A percentile compares a stretch with the other conserved stretches of the same genome.
Evolutionary conservation across 305 asterid species (phyloP).

Genomic region (Rubia tinctorum): DNA sequence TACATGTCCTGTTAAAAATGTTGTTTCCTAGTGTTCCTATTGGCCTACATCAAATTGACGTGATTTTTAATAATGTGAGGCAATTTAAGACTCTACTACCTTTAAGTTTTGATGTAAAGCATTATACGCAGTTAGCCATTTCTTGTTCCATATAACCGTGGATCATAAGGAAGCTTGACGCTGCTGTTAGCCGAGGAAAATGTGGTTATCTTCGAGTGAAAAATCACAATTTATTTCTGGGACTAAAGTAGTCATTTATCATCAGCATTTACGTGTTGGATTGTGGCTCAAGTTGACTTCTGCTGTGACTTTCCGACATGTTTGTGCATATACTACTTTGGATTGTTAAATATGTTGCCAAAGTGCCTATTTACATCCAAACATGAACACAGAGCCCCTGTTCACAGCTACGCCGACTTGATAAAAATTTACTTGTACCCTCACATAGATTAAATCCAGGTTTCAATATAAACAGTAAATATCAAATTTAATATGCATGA

Average conservation of each 20-base stretch:
- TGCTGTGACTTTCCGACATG: not conserved
- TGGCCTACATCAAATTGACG: not conserved
- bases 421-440: not conserved
- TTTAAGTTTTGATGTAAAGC: not conserved
- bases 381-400: not conserved
- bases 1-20: not conserved
- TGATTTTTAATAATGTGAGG: not conserved
- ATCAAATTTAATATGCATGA: conserved; percentile 2
- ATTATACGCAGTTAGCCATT: not conserved
- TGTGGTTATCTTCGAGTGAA: not conserved
- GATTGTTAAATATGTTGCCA: not conserved
- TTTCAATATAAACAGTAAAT: not conserved
- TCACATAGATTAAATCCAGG: not conserved
- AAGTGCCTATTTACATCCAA: not conserved
- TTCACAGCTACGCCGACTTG: not conserved
- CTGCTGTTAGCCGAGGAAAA: not conserved
- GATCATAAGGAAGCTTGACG: not conserved
- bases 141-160: not conserved
- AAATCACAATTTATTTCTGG: not conserved
- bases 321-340: not conserved
- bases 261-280: not conserved
- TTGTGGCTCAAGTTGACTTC: not conserved
- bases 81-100: not conserved
- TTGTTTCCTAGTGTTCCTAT: not conserved
- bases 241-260: not conserved